Evolutionary conservation across 768 basidiomycete species (phyloP), one percentile per base, ranked within the genome.

Genomic region (Tylopilus rubrobrunneus): DNA sequence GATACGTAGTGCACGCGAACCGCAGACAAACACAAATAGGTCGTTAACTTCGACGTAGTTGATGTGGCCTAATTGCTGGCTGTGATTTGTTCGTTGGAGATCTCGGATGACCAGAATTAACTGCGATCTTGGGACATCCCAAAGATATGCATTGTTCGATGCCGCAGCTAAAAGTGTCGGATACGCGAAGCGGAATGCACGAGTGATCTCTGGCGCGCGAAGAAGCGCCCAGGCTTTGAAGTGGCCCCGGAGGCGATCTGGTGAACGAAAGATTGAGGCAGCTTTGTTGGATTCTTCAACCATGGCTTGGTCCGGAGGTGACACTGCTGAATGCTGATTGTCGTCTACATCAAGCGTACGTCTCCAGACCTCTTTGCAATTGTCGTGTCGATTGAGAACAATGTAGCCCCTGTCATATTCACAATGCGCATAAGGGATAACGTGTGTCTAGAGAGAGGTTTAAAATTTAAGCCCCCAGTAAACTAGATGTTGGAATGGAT

Each of bases 341-440:
- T 50, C 54, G 12, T 68, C 59, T 27, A 76, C 69, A 36, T 74
- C 71, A 4, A 71, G 59, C 7, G 74, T 61, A 27, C 62, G 76
- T 28, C 85, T 74, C 90, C 89, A 92, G 14, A 90, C 81, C 64
- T 92, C 90, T 57, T 85, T 85, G 56, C 70, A 62, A 9, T 77
- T 75, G 28, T 74, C 77, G 21, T 65, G 43, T 29, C 85, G 79
- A 61, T 90, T 85, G 64, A 89, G 87, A 45, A 91, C 71, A 45
- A 90, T 71, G 62, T 45, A 45, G 9, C 90, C 89, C 28, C 78
- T 70, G 14, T 74, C 82, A 57, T 89, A 92, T 67, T 92, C 90
- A 58, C 81, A 79, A 61, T 91, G 89, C 0, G 88, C 87, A 45
- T 74, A 78, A 14, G 28, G 47, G 31, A 53, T 51, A 49, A 34